Base-by-base conservation (phyloP, 768 basidiomycete species). In the Daedaleopsis sinensis region DNA sequence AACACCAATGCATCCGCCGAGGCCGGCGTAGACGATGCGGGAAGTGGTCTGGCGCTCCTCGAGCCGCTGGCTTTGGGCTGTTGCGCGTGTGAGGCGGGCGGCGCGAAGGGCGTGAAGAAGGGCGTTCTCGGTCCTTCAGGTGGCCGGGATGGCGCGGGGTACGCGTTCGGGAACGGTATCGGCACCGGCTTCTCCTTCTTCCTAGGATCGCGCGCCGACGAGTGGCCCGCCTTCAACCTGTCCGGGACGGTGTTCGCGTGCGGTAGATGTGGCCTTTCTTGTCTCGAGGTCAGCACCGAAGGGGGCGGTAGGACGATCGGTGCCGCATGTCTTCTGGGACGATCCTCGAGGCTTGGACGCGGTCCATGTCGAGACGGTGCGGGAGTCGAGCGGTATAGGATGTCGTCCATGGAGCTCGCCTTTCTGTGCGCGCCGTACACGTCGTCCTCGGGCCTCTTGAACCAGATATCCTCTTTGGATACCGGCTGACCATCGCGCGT, bases 81-180 rank as follows among this genome's bases (percentile, higher is more conserved):
- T 38, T 38, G 24, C 18, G 38, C 50, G 1, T 49, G 32, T 27
- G 50, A 32, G 2, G 16, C 35, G 11, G 15, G 13, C 42, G 24
- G 9, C 43, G 52, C 52, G 37, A 54, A 60, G 10, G 52, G 52
- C 59, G 52, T 48, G 59, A 60, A 60, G 37, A 43, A 8, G 36
- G 19, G 46, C 21, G 21, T 44, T 10, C 10, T 24, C 46, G 49
- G 37, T 39, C 36, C 44, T 49, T 35, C 43, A 35, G 58, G 52
- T 52, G 37, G 54, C 44, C 52, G 36, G 27, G 48, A 38, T 35
- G 15, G 32, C 15, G 44, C 37, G 5, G 6, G n/a, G 32, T 15
- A 43, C 58, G 36, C 58, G 58, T 18, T 18, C 36, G 21, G 47
- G 19, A 13, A 24, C 12, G 19, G 47, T n/a, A 49, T 21, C 3